Conservation (phyloP, 1,139 yeast species). For the Geotrichum histeridarum region DNA sequence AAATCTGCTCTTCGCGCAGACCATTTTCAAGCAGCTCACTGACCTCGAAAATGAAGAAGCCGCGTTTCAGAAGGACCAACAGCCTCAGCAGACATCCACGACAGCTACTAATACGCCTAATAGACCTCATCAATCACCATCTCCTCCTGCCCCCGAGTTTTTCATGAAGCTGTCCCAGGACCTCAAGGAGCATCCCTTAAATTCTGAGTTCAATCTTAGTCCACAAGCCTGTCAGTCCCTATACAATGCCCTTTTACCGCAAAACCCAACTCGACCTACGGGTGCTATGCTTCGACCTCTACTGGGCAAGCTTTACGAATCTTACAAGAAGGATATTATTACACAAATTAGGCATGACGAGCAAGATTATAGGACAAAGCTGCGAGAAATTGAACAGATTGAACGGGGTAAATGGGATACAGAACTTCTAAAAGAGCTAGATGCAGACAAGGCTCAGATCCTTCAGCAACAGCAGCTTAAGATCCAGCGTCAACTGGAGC, state of each 20-base stretch:
- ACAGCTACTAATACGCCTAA: background rate
- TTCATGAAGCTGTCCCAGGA: constrained; percentile 28
- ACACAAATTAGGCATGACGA: constrained; percentile 36
- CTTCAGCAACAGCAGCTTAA: constrained; percentile 25
- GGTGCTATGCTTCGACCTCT: constrained; percentile 29
- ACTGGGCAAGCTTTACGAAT: constrained; percentile 30
- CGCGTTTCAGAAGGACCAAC: constrained; percentile 1
- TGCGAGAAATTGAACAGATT: constrained; percentile 36
- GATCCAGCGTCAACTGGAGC: constrained; percentile 26
- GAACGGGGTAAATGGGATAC: constrained; percentile 38
- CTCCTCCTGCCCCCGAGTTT: constrained; percentile 18
- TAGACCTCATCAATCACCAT: background rate
- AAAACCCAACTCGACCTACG: constrained; percentile 27
- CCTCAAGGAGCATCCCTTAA: constrained; percentile 30
- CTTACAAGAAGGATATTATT: constrained; percentile 30
- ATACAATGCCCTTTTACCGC: constrained; percentile 28
- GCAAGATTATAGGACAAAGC: constrained; percentile 29
- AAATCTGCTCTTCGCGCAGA: constrained; percentile 34
- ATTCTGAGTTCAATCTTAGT: constrained; percentile 28
- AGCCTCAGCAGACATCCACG: background rate
- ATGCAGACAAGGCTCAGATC: constrained; percentile 21
- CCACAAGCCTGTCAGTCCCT: constrained; percentile 31
- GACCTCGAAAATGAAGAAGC: constrained; percentile 23
- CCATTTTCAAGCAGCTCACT: constrained; percentile 32
- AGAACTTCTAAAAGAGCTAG: constrained; percentile 28